Percentiles rank a stretch among this genome's conserved stretches.
phyloP scores from a whole-genome alignment of 495 filamentous ascomycete genomes.

The Aspergillus bertholletiae region DNA sequence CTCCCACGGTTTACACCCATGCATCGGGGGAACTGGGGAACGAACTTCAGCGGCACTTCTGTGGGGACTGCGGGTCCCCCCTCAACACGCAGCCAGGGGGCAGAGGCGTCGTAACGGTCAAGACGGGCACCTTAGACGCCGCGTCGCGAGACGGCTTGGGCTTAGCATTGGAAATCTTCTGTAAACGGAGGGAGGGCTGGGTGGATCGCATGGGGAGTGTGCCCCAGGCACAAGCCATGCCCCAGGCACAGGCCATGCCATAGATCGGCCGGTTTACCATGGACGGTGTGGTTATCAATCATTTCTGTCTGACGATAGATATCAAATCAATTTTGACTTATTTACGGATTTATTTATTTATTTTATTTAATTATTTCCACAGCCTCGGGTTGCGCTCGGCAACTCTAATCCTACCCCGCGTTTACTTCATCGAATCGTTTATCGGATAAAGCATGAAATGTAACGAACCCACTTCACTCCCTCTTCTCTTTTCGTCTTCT shows the following conservation, averaged over 20 bases:
- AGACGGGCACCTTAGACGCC: slow-evolving; percentile 27
- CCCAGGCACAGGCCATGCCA: background rate
- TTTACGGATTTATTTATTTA: too few species aligned
- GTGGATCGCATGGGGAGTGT: slow-evolving; percentile 10
- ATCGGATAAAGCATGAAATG: too few species aligned
- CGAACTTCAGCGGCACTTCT: slow-evolving; percentile 18
- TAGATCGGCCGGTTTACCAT: too few species aligned
- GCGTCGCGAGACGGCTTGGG: slow-evolving; percentile 5
- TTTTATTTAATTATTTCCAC: too few species aligned
- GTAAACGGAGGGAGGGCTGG: slow-evolving; percentile 23
- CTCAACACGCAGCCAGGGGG: slow-evolving; percentile 15
- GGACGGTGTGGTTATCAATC: too few species aligned
- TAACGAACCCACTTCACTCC: too few species aligned
- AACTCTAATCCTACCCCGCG: too few species aligned
- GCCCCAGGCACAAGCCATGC: background rate
- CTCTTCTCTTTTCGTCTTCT: too few species aligned
- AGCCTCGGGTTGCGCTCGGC: too few species aligned
- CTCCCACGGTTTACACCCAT: slow-evolving; percentile 20
- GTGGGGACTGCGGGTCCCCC: slow-evolving; percentile 24
- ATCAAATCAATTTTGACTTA: too few species aligned
- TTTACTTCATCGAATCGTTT: too few species aligned
- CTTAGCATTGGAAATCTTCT: slow-evolving; percentile 19
- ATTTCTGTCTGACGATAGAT: too few species aligned
- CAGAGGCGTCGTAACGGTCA: slow-evolving; percentile 11
- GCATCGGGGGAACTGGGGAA: slow-evolving; percentile 11